These are phyloP conservation scores for Huntiella decipiens DNA, from an alignment of 2,329 filamentous ascomycete genomes.

Conservation along the genomic window DNA sequence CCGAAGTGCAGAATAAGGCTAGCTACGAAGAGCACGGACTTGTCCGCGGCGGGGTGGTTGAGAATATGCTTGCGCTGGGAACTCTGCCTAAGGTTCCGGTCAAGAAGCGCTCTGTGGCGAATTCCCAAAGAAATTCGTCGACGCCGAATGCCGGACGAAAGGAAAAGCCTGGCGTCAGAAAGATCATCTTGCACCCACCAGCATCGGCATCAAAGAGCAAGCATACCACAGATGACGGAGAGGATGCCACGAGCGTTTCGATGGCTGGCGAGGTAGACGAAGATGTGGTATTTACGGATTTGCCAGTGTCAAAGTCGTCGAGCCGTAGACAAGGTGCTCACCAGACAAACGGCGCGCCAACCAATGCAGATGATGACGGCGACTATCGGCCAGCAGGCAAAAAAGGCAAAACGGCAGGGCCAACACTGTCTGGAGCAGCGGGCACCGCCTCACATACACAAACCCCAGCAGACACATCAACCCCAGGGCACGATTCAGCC, in stretches of 20 bases:
- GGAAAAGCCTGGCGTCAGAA: conserved; percentile 18
- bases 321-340: neutral
- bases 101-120: conserved; percentile 7
- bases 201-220: conserved; percentile 15
- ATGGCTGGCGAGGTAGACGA: conserved; percentile 4
- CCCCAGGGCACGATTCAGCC: neutral
- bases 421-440: conserved; percentile 9
- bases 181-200: conserved; percentile 28
- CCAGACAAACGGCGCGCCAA: neutral
- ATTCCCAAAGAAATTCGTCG: conserved; percentile 17
- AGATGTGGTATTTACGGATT: conserved; percentile 13
- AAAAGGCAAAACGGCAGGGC: conserved; percentile 4
- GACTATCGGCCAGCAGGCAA: conserved; percentile 7
- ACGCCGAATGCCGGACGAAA: conserved; percentile 12
- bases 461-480: conserved; percentile 6
- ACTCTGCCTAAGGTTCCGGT: conserved; percentile 40
- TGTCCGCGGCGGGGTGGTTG: conserved; percentile 54
- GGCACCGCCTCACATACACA: conserved; percentile 13
- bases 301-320: neutral
- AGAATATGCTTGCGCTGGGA: conserved; percentile 69
- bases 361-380: conserved; percentile 4
- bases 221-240: conserved; percentile 13
- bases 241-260: neutral
- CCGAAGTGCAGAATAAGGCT: conserved; percentile 38
- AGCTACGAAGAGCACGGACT: conserved; percentile 67